Percentiles rank a stretch among this genome's conserved stretches.
phyloP scores from a whole-genome alignment of 768 basidiomycete genomes.

The Amanita subjunquillea region DNA sequence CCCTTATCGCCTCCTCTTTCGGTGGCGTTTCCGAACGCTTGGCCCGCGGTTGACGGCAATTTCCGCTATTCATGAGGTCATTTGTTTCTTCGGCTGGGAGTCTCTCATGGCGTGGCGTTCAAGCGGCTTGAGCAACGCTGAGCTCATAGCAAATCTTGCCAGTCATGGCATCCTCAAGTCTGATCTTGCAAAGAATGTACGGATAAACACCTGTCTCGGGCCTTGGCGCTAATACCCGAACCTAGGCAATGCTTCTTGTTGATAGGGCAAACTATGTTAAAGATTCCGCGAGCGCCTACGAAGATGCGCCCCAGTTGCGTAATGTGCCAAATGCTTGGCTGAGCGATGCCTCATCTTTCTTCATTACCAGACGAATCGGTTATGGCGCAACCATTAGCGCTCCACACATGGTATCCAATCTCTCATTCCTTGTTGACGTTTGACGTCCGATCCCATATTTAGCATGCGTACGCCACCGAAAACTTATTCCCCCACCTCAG shows the following conservation, averaged over 20 bases:
- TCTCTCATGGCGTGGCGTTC: constrained; percentile 74
- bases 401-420: constrained; percentile 73
- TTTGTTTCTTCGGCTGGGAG: background rate
- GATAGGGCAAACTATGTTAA: constrained; percentile 65
- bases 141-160: constrained; percentile 64
- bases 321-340: background rate
- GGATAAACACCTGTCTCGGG: constrained; percentile 8
- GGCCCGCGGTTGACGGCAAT: background rate
- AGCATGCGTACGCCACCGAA: constrained; percentile 84
- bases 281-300: constrained; percentile 45
- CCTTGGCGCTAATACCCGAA: background rate
- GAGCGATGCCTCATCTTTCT: background rate
- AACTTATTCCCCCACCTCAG: constrained; percentile 63
- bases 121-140: constrained; percentile 55
- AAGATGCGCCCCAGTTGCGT: constrained; percentile 68
- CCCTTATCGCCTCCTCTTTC: too few species aligned
- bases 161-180: constrained; percentile 44
- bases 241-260: constrained; percentile 57
- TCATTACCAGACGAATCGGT: constrained; percentile 50
- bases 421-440: background rate
- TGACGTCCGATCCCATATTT: background rate
- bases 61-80: background rate
- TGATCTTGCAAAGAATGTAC: constrained; percentile 43
- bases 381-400: constrained; percentile 91
- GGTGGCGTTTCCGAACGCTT: too few species aligned